Percentiles rank a stretch among this genome's conserved stretches.
Conservation (phyloP, 1,284 basidiomycete species). For the Cutaneotrichosporon sp. region DNA sequence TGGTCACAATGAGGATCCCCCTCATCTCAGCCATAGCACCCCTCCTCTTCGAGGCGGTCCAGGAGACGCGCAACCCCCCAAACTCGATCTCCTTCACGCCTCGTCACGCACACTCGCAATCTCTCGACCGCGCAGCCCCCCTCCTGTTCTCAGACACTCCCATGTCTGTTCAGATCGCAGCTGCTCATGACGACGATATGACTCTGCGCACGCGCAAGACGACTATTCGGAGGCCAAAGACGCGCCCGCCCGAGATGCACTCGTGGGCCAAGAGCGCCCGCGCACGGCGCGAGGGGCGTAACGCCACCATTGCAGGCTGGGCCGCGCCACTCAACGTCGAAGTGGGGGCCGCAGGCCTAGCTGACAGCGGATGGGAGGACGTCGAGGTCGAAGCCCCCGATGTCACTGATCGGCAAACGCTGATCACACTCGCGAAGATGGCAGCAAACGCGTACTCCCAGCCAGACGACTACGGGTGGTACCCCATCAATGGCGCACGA, state of each 20-base stretch:
- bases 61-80: not conserved
- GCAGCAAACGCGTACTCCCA: slow-evolving; percentile 80
- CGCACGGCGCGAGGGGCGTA: slow-evolving; percentile 4
- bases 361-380: slow-evolving; percentile 49
- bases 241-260: slow-evolving; percentile 35
- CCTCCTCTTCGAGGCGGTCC: not conserved
- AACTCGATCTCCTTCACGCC: slow-evolving; percentile 1
- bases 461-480: slow-evolving; percentile 65
- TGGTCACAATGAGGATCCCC: slow-evolving; percentile 3
- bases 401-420: slow-evolving; percentile 66
- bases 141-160: slow-evolving; percentile 2
- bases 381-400: slow-evolving; percentile 55
- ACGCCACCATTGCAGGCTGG: slow-evolving; percentile 11
- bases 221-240: slow-evolving; percentile 35
- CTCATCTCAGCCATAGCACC: not conserved
- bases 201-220: slow-evolving; percentile 30
- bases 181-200: slow-evolving; percentile 9
- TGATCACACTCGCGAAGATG: slow-evolving; percentile 88
- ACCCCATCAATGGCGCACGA: slow-evolving; percentile 67
- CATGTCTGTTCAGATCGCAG: not conserved
- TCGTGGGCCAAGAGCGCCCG: slow-evolving; percentile 33
- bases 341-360: slow-evolving; percentile 52
- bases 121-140: not conserved
- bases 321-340: slow-evolving; percentile 13
- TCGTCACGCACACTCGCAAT: slow-evolving; percentile 4